phyloP scores from a whole-genome alignment of 495 filamentous ascomycete species.

The Aspergillus heteromorphus region DNA sequence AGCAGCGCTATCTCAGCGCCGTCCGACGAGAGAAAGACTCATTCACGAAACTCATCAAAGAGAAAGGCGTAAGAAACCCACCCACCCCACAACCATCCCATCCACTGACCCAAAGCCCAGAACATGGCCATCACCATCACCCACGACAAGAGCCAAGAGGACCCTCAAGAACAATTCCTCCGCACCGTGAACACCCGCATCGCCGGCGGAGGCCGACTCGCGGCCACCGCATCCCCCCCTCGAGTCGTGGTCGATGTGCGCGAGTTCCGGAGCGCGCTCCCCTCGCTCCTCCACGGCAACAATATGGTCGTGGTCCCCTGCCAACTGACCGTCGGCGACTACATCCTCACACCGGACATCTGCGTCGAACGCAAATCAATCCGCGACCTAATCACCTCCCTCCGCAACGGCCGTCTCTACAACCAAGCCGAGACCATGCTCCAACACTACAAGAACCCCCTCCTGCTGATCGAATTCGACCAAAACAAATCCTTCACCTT shows the following conservation, averaged over 20 bases:
- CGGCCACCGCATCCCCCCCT: conserved; percentile 87
- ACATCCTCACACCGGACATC: conserved; percentile 83
- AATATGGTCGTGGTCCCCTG: conserved; percentile 83
- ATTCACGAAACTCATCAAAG: conserved; percentile 87
- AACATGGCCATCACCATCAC: conserved; percentile 85
- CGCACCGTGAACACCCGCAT: conserved; percentile 96
- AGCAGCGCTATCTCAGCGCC: conserved; percentile 86
- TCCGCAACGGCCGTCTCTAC: conserved; percentile 86
- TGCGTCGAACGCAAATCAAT: conserved; percentile 94
- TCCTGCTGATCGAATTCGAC: conserved; percentile 96
- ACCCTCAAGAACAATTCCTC: conserved; percentile 88
- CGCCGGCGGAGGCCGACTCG: conserved; percentile 82
- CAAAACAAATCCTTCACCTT: conserved; percentile 96
- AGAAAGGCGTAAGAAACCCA: conserved; percentile 59
- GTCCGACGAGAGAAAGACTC: conserved; percentile 92
- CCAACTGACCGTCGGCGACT: conserved; percentile 95
- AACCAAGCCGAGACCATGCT: conserved; percentile 93
- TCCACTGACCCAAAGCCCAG: conserved; percentile 21
- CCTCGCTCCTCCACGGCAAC: conserved; percentile 83
- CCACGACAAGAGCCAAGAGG: conserved; percentile 65
- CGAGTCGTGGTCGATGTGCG: conserved; percentile 92
- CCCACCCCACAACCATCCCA: background rate
- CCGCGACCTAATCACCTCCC: conserved; percentile 82
- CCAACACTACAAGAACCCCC: conserved; percentile 80
- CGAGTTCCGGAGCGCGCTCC: conserved; percentile 89